Evolutionary conservation across 306 rosid genomes (phyloP).

Genomic region (Cucurbita pepo): DNA sequence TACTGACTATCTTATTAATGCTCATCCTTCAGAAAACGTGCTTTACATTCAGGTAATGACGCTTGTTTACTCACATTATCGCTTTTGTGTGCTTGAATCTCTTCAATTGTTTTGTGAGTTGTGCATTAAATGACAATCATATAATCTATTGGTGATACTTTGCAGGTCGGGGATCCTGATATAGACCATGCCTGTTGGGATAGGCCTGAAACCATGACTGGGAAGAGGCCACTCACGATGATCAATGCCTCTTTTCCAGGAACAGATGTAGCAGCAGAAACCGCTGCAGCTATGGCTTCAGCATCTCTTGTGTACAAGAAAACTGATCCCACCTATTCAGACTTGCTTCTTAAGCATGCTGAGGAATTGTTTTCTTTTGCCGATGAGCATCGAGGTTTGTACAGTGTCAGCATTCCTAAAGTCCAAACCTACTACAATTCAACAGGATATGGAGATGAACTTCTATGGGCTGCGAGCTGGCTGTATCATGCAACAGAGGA

Average conservation of each 20-base stretch:
- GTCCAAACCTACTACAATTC: conserved; percentile 66
- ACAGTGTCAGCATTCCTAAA: conserved; percentile 58
- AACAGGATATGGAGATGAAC: conserved; percentile 88
- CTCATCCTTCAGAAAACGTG: conserved; percentile 68
- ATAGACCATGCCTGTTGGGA: conserved; percentile 78
- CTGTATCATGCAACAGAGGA: conserved; percentile 86
- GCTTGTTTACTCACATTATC: background rate
- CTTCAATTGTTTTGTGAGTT: background rate
- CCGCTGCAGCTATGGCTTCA: conserved; percentile 96
- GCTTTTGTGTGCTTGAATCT: background rate
- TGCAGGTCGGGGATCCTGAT: conserved; percentile 78
- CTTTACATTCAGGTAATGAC: conserved; percentile 70
- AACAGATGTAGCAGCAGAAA: conserved; percentile 84
- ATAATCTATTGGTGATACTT: conserved; percentile 4
- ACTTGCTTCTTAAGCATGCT: conserved; percentile 69
- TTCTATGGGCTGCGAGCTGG: conserved; percentile 97
- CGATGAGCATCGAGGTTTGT: conserved; percentile 32
- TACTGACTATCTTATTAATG: conserved; percentile 73
- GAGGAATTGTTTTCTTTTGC: conserved; percentile 76
- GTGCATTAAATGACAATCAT: background rate
- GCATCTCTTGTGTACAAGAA: conserved; percentile 90
- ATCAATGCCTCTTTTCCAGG: conserved; percentile 65
- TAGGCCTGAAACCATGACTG: conserved; percentile 66
- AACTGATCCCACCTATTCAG: conserved; percentile 39
- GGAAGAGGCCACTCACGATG: conserved; percentile 58